Evolutionary conservation across 129 eudicot species (phyloP).

Genomic region (Centella asiatica): DNA sequence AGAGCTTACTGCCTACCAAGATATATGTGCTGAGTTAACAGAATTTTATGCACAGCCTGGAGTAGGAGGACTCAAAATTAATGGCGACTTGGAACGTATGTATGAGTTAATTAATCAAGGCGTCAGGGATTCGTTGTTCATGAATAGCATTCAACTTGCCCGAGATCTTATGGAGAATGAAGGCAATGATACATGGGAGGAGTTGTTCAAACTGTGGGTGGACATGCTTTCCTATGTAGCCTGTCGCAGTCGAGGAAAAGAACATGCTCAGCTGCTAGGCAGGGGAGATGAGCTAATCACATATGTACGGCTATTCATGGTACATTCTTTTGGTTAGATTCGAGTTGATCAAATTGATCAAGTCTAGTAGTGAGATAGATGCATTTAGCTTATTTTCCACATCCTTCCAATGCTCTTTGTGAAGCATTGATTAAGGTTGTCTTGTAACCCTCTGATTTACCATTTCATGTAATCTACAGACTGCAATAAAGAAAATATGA

Average conservation of each 20-base stretch:
- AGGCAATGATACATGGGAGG: background rate
- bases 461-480: too few species aligned
- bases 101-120: background rate
- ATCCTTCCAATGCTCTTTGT: too few species aligned
- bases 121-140: background rate
- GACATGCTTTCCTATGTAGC: constrained; percentile 1
- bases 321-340: background rate
- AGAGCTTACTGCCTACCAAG: constrained; percentile 1
- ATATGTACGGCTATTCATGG: constrained; percentile 1
- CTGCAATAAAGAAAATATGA: too few species aligned
- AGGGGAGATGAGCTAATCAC: constrained; percentile 1
- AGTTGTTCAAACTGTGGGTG: constrained; percentile 1
- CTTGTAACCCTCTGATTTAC: too few species aligned
- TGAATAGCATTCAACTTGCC: background rate
- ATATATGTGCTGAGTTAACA: background rate
- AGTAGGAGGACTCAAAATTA: background rate
- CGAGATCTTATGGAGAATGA: background rate
- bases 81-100: background rate
- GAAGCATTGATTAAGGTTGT: too few species aligned
- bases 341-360: background rate
- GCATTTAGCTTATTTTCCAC: too few species aligned
- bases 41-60: background rate
- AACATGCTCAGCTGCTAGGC: background rate
- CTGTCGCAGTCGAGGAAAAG: background rate
- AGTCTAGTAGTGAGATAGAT: too few species aligned